These are phyloP conservation scores for Pholiota molesta DNA, from an alignment of 768 basidiomycete genomes.

Conservation along the genomic window DNA sequence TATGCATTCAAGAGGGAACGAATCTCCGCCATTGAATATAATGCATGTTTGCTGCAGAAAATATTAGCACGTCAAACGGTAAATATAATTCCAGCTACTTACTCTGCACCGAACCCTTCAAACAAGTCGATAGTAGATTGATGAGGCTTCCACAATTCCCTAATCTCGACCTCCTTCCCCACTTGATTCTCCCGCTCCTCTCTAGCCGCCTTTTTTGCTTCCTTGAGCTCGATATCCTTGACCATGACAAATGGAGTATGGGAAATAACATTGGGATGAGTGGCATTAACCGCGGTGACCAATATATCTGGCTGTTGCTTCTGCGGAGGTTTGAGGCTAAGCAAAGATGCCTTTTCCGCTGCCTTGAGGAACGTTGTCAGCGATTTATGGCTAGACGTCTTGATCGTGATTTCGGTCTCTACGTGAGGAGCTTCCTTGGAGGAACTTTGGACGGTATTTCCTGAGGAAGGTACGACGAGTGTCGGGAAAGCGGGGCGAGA, in stretches of 20 bases:
- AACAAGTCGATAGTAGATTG: slow-evolving; percentile 60
- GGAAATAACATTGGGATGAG: slow-evolving; percentile 56
- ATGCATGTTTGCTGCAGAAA: slow-evolving; percentile 43
- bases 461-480: slow-evolving; percentile 34
- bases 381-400: slow-evolving; percentile 80
- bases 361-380: slow-evolving; percentile 79
- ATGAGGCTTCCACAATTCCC: slow-evolving; percentile 79
- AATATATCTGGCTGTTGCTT: slow-evolving; percentile 59
- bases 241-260: slow-evolving; percentile 62
- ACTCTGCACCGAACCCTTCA: slow-evolving; percentile 65
- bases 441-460: slow-evolving; percentile 13
- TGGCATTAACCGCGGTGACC: slow-evolving; percentile 53
- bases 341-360: slow-evolving; percentile 70
- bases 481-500: slow-evolving; percentile 73
- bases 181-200: slow-evolving; percentile 51
- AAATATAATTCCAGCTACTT: slow-evolving; percentile 25
- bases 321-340: slow-evolving; percentile 69
- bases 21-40: slow-evolving; percentile 63
- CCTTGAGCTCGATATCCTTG: slow-evolving; percentile 65
- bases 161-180: slow-evolving; percentile 57
- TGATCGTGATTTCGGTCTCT: slow-evolving; percentile 65
- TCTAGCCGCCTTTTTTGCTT: slow-evolving; percentile 58
- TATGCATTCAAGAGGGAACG: slow-evolving; percentile 63
- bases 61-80: not conserved
- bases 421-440: slow-evolving; percentile 30